Percentiles rank a stretch among this genome's conserved stretches.
Evolutionary conservation across 331 rosid genomes (phyloP).

Genomic region (Erythrophleum ivorense): DNA sequence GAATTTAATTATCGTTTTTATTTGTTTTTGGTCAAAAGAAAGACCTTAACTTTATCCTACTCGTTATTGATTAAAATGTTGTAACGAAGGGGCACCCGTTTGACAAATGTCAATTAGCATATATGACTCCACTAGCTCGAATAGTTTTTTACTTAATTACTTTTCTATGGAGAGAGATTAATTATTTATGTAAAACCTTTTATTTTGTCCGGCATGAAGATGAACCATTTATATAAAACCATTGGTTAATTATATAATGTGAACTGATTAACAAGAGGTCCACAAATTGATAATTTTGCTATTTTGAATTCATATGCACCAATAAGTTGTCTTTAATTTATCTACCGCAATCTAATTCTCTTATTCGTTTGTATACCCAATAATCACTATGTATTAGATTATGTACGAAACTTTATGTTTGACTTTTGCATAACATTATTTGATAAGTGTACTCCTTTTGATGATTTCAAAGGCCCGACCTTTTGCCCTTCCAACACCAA

Average conservation of each 20-base stretch:
- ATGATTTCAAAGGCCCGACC: constrained; percentile 31
- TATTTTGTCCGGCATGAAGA: not conserved
- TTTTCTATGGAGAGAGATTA: not conserved
- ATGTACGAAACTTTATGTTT: constrained; percentile 24
- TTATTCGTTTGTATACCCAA: constrained; percentile 8
- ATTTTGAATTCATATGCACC: not conserved
- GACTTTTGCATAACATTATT: constrained; percentile 29
- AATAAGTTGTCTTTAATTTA: constrained; percentile 3
- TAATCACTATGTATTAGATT: not conserved
- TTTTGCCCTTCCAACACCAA: not conserved
- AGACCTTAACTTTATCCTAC: not conserved
- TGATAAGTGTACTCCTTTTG: constrained; percentile 18
- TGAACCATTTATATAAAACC: not conserved
- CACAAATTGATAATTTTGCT: not conserved
- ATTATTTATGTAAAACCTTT: not conserved
- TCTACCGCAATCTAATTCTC: not conserved
- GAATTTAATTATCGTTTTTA: not conserved
- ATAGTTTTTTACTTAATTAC: not conserved
- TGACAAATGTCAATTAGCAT: not conserved
- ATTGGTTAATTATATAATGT: too few relatives aligned
- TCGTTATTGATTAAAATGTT: not conserved
- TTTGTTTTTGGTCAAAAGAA: not conserved
- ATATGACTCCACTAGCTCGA: not conserved
- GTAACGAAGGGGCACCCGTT: not conserved
- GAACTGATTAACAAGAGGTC: not conserved